Conservation (phyloP, 2,329 filamentous ascomycete species). For the Dactylellina leptospora region DNA sequence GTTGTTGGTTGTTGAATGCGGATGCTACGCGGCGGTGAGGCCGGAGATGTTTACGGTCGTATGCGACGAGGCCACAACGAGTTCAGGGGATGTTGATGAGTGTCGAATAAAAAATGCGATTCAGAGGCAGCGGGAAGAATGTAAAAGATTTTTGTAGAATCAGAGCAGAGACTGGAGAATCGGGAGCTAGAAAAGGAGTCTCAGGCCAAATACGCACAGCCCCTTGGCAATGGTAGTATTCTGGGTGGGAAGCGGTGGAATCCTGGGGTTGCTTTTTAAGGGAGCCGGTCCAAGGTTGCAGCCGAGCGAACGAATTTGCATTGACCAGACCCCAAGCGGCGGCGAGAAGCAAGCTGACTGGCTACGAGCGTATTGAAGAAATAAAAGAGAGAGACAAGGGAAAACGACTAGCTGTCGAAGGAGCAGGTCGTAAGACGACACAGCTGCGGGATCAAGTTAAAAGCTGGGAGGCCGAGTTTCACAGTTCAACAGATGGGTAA, state of each 20-base stretch:
- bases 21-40: not conserved
- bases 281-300: not conserved
- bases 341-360: conserved; percentile 5
- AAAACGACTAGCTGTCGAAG: conserved; percentile 5
- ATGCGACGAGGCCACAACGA: not conserved
- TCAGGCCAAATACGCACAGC: conserved; percentile 49
- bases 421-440: not conserved
- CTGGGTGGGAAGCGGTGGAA: too few relatives aligned
- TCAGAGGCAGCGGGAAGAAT: not conserved
- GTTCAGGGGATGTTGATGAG: not conserved
- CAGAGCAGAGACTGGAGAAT: not conserved
- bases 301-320: not conserved
- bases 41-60: not conserved
- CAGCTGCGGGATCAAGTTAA: conserved; percentile 16
- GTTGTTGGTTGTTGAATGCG: not conserved
- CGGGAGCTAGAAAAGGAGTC: conserved; percentile 15
- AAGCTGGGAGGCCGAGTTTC: conserved; percentile 1
- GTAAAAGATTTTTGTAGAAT: not conserved
- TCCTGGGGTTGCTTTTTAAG: conserved; percentile 29
- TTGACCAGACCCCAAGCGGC: conserved; percentile 1
- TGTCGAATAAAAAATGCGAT: not conserved
- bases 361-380: too few relatives aligned
- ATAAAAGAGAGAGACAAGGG: not conserved
- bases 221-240: conserved; percentile 21
- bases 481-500: not conserved